phyloP scores from a whole-genome alignment of 805 yeast species.

The Candida rishiriensis region DNA sequence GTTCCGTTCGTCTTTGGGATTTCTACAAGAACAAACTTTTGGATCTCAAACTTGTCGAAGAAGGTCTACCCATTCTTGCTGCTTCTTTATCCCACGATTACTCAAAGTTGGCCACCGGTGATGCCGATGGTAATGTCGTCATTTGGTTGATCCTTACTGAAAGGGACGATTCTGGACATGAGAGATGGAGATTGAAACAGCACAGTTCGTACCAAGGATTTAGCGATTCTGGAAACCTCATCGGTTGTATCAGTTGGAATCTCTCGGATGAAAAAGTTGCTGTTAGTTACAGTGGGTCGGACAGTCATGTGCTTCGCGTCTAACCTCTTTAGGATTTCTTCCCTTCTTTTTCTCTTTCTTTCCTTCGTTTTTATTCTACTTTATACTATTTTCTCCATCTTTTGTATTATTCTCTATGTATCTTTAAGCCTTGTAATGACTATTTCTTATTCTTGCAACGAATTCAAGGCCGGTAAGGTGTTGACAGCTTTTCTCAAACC shows the following conservation, averaged over 20 bases:
- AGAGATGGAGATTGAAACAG: constrained; percentile 6
- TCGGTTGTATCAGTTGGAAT: constrained; percentile 25
- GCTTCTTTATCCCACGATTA: constrained; percentile 49
- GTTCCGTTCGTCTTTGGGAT: constrained; percentile 67
- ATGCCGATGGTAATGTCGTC: constrained; percentile 54
- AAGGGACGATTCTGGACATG: neutral
- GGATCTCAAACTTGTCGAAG: constrained; percentile 32
- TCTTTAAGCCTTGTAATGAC: too few species aligned
- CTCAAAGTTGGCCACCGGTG: constrained; percentile 56
- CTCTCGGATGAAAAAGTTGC: constrained; percentile 20
- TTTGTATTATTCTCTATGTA: too few species aligned
- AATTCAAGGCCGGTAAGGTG: too few species aligned
- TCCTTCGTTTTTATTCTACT: too few species aligned
- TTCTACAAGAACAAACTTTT: constrained; percentile 38
- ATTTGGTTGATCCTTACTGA: constrained; percentile 41
- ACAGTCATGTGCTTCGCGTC: constrained; percentile 23
- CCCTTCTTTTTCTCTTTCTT: neutral
- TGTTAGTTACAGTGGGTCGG: constrained; percentile 22
- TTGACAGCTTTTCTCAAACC: too few species aligned
- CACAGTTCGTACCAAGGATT: constrained; percentile 25
- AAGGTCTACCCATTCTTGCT: constrained; percentile 52
- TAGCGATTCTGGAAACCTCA: constrained; percentile 9
- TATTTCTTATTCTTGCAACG: too few species aligned
- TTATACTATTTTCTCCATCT: too few species aligned
- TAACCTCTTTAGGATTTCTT: neutral